Evolutionary conservation across 2,329 filamentous ascomycete genomes (phyloP).

Genomic region (Colletotrichum sp.): DNA sequence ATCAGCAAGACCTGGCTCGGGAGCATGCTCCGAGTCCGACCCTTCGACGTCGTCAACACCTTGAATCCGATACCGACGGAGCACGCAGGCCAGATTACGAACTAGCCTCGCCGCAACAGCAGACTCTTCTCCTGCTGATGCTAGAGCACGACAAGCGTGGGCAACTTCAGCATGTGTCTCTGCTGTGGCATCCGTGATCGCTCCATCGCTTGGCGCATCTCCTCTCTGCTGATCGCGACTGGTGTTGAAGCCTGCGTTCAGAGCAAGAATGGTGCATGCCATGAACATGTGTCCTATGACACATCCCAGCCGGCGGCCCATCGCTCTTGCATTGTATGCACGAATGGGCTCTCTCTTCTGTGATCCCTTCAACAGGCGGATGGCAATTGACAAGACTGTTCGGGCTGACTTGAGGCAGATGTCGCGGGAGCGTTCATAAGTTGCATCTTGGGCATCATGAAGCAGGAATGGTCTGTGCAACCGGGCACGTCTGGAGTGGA

Average conservation of each 20-base stretch:
- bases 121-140: conserved; percentile 21
- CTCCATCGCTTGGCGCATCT: not conserved
- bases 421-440: conserved; percentile 14
- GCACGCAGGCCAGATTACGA: conserved; percentile 20
- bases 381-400: conserved; percentile 24
- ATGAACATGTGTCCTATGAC: conserved; percentile 27
- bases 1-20: not conserved
- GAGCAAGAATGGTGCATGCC: conserved; percentile 26
- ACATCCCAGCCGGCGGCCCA: conserved; percentile 21
- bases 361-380: conserved; percentile 18
- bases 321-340: not conserved
- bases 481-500: conserved; percentile 28
- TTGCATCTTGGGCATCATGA: not conserved
- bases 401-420: conserved; percentile 29
- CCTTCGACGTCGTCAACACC: not conserved
- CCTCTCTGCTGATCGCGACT: not conserved
- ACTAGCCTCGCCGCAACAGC: conserved; percentile 25
- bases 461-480: conserved; percentile 31
- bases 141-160: conserved; percentile 23
- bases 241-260: conserved; percentile 11
- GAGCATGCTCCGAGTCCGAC: not conserved
- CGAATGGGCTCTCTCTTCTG: not conserved
- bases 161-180: conserved; percentile 18
- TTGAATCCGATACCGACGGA: conserved; percentile 22
- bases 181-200: not conserved